A percentile compares a stretch with the other conserved stretches of the same genome.
These are phyloP conservation scores for Coniochaeta hoffmannii DNA, from an alignment of 2,329 filamentous ascomycete genomes.

Conservation along the genomic window DNA sequence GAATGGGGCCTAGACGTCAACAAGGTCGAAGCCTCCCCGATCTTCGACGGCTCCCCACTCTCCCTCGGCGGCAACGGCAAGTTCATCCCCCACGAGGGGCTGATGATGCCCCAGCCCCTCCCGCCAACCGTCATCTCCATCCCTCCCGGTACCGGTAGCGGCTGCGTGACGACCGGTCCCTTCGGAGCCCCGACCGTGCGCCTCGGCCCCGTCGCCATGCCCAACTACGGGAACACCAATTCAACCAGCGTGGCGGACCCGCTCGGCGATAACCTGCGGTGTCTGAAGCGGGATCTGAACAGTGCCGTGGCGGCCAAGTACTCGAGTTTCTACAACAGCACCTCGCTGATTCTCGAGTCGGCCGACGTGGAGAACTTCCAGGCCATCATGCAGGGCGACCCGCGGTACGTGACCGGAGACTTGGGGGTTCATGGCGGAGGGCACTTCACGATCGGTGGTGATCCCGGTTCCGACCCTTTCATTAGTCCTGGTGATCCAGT, in stretches of 20 bases:
- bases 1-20: conserved; percentile 31
- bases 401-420: conserved; percentile 16
- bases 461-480: conserved; percentile 13
- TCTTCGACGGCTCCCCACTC: conserved; percentile 37
- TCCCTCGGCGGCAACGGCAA: conserved; percentile 37
- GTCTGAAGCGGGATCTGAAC: conserved; percentile 28
- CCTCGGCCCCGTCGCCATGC: conserved; percentile 24
- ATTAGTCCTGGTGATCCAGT: conserved; percentile 13
- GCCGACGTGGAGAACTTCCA: conserved; percentile 30
- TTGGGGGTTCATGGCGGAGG: conserved; percentile 25
- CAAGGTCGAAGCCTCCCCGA: conserved; percentile 27
- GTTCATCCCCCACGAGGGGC: conserved; percentile 16
- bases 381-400: conserved; percentile 29
- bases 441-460: conserved; percentile 25
- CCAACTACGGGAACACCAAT: conserved; percentile 10
- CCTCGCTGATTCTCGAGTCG: conserved; percentile 21
- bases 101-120: conserved; percentile 3
- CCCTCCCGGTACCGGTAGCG: conserved; percentile 41
- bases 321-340: neutral
- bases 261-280: conserved; percentile 29
- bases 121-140: conserved; percentile 17
- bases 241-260: conserved; percentile 16
- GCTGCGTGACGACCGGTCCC: conserved; percentile 40
- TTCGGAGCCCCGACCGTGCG: conserved; percentile 31
- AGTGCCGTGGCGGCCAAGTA: neutral